Evolutionary conservation across 805 yeast species (phyloP), one percentile per base, ranked within the genome.

Genomic region (Saturnispora galanensis): DNA sequence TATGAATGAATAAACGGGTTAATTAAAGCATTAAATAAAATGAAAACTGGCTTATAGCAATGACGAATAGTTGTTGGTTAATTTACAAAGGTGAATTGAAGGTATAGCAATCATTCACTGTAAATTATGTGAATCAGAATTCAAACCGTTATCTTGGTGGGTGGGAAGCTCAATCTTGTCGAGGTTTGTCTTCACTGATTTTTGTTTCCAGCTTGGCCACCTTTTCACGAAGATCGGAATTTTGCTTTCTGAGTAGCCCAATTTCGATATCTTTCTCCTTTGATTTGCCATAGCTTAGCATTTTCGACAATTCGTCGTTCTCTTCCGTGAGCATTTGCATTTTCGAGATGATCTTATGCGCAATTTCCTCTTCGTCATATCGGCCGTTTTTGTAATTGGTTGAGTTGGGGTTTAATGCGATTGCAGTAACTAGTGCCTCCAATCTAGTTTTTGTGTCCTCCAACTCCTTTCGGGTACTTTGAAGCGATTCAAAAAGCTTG

Each of bases 271-370:
- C 75, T 49, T 77, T 66, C 54, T 84, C 86, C 55, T 81, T 81
- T 36, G 84, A 71, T 57, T 79, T 79, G n/a, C 95, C 86, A 60
- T 71, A 80, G 50, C 88, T 78, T 10, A 84, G 60, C 79, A 84
- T 77, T 53, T 76, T 76, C 49, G 80, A 71, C 63, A 86, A 69
- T 50, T 72, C 78, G 46, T 78, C 79, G 57, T 86, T 86, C 56
- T 86, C 95, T 38, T 71, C 73, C 15, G 76, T 76, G 47, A 86
- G 63, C 46, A 71, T 65, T 44, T 75, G 74, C 50, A 86, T 54
- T 53, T 84, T 77, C 35, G 71, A 70, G 34, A 85, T 67, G 47
- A 84, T 75, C 53, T 80, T 79, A 56, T 85, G 93, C 11, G 89
- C 78, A 39, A 84, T 63, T 45, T 84, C 88, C 54, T 83, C 79